phyloP scores from a whole-genome alignment of 2,329 filamentous ascomycete species.

The Colletotrichum simmondsii region DNA sequence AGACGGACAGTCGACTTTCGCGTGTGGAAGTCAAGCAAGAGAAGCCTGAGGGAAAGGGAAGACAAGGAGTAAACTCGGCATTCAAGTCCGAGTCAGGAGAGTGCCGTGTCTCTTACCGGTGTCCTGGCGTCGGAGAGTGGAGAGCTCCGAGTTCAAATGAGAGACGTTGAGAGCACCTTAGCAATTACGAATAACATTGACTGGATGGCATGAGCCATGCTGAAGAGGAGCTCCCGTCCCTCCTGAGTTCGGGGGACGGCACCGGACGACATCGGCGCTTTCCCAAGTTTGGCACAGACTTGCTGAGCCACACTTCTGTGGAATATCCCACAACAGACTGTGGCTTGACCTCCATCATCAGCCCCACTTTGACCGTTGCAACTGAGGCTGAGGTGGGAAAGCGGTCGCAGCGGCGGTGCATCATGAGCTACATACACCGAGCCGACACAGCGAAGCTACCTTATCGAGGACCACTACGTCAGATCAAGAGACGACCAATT shows the following conservation, averaged over 20 bases:
- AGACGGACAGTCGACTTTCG: background rate
- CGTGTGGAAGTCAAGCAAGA: background rate
- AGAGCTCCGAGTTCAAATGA: constrained; percentile 8
- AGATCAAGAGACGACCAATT: background rate
- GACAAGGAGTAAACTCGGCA: constrained; percentile 29
- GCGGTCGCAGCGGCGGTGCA: background rate
- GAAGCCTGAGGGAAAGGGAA: background rate
- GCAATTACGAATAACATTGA: background rate
- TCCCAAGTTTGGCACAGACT: background rate
- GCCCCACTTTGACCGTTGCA: constrained; percentile 13
- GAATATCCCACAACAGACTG: background rate
- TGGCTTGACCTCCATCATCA: constrained; percentile 1
- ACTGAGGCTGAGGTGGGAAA: constrained; percentile 18
- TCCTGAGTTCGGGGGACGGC: constrained; percentile 11
- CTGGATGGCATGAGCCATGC: background rate
- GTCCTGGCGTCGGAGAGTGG: constrained; percentile 25
- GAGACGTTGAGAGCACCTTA: background rate
- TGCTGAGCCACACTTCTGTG: constrained; percentile 14
- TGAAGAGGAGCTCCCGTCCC: constrained; percentile 3
- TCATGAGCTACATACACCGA: background rate
- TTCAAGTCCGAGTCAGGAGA: constrained; percentile 19
- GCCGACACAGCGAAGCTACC: constrained; percentile 7
- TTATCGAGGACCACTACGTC: background rate
- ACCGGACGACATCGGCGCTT: constrained; percentile 31
- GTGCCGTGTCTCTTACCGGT: background rate